Percentiles rank a stretch among this genome's conserved stretches.
Conservation (phyloP, 352 stramenopile genomes). For the Aphanomyces euteiches region DNA sequence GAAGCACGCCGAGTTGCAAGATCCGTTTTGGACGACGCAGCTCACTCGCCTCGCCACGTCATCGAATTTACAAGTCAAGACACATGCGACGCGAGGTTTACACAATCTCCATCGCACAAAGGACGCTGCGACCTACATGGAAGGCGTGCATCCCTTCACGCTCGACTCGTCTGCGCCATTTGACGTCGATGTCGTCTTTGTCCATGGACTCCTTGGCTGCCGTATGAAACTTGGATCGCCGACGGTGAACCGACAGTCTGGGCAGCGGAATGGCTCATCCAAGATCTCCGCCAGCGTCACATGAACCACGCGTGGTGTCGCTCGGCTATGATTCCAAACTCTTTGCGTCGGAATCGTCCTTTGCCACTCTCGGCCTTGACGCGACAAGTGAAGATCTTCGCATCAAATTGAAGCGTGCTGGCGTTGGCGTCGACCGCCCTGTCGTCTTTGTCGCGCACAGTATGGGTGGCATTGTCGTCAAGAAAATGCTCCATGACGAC, state of each 20-base stretch:
- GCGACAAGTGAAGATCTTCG: constrained; percentile 65
- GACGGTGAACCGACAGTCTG: constrained; percentile 60
- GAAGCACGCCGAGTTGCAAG: not conserved
- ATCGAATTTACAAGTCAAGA: constrained; percentile 16
- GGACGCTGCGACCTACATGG: constrained; percentile 54
- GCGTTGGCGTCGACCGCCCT: constrained; percentile 55
- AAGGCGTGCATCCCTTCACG: constrained; percentile 60
- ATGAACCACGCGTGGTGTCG: constrained; percentile 62
- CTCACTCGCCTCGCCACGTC: constrained; percentile 13
- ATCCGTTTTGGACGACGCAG: not conserved
- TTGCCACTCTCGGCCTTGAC: constrained; percentile 69
- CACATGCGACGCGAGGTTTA: constrained; percentile 14
- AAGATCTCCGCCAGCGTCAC: constrained; percentile 55
- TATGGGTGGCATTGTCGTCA: constrained; percentile 77
- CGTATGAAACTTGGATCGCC: constrained; percentile 77
- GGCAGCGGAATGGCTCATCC: constrained; percentile 63
- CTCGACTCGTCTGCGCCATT: constrained; percentile 43
- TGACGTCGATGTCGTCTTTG: constrained; percentile 76
- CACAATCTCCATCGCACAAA: constrained; percentile 21
- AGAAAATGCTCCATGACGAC: constrained; percentile 71
- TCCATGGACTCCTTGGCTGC: constrained; percentile 74
- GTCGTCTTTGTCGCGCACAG: constrained; percentile 84
- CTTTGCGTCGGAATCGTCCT: constrained; percentile 65
- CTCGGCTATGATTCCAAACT: constrained; percentile 81
- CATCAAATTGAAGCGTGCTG: constrained; percentile 52